phyloP scores from a whole-genome alignment of 306 rosid genomes.

The Cucurbita ficifolia region DNA sequence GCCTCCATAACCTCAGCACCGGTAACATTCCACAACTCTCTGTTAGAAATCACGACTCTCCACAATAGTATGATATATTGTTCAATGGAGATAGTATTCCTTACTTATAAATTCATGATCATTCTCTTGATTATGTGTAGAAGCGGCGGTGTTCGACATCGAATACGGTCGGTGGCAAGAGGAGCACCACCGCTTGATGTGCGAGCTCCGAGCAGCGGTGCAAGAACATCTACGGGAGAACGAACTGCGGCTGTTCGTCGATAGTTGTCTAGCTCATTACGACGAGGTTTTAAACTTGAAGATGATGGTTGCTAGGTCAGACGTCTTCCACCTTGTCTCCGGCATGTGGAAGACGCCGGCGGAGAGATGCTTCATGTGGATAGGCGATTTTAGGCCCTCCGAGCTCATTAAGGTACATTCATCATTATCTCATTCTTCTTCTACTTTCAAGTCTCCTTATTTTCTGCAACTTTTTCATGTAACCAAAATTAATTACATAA shows the following conservation, averaged over 20 bases:
- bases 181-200: conserved; percentile 62
- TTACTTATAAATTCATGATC: no score
- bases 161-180: conserved; percentile 79
- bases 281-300: conserved; percentile 58
- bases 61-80: no score
- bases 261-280: conserved; percentile 56
- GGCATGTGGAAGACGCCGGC: conserved; percentile 96
- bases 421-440: not conserved
- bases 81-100: no score
- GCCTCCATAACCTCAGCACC: conserved; percentile 46
- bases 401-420: conserved; percentile 74
- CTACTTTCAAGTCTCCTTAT: not conserved
- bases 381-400: conserved; percentile 83
- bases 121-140: conserved; percentile 2
- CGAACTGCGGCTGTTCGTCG: conserved; percentile 62
- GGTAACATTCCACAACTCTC: conserved; percentile 21
- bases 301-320: conserved; percentile 56
- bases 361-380: conserved; percentile 94
- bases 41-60: no score
- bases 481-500: not conserved
- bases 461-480: not conserved
- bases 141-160: conserved; percentile 68
- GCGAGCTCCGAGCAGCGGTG: conserved; percentile 81
- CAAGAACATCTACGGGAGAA: conserved; percentile 68
- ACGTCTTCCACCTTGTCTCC: conserved; percentile 68